These are phyloP conservation scores for Camellia granthamiana DNA, from an alignment of 148 eudicot genomes.

Conservation along the genomic window DNA sequence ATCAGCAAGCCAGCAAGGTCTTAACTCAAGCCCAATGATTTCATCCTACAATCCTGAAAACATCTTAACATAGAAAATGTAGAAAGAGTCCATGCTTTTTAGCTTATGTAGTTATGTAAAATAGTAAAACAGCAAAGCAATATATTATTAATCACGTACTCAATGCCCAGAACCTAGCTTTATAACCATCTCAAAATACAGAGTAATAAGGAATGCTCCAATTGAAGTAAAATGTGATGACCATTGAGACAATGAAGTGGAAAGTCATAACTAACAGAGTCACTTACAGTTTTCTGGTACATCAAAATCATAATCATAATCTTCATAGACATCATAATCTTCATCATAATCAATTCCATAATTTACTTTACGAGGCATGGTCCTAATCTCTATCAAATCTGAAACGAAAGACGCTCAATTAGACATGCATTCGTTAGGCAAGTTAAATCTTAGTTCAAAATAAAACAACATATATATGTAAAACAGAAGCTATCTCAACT, in stretches of 20 bases:
- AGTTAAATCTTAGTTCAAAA: neutral
- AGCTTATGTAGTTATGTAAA: too few relatives aligned
- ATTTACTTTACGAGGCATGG: slow-evolving; percentile 78
- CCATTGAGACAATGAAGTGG: neutral
- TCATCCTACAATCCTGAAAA: too few relatives aligned
- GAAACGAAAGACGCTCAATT: neutral
- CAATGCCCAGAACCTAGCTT: neutral
- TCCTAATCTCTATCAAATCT: slow-evolving; percentile 13
- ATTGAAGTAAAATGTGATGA: neutral
- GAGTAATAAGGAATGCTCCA: neutral
- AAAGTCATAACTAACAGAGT: neutral
- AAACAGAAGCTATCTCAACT: neutral
- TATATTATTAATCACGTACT: neutral
- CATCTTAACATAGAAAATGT: too few relatives aligned
- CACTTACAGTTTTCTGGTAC: slow-evolving; percentile 48
- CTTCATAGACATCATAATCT: slow-evolving; percentile 46
- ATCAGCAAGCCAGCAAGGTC: too few relatives aligned
- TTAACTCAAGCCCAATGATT: too few relatives aligned
- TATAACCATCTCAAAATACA: neutral
- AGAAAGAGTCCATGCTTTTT: too few relatives aligned
- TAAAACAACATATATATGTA: neutral
- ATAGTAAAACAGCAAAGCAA: too few relatives aligned
- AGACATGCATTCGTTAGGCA: neutral
- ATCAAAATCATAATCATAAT: slow-evolving; percentile 41
- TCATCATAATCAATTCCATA: slow-evolving; percentile 65